Evolutionary conservation across 2,329 filamentous ascomycete species (phyloP).

Genomic region (Fusarium albosuccineum): DNA sequence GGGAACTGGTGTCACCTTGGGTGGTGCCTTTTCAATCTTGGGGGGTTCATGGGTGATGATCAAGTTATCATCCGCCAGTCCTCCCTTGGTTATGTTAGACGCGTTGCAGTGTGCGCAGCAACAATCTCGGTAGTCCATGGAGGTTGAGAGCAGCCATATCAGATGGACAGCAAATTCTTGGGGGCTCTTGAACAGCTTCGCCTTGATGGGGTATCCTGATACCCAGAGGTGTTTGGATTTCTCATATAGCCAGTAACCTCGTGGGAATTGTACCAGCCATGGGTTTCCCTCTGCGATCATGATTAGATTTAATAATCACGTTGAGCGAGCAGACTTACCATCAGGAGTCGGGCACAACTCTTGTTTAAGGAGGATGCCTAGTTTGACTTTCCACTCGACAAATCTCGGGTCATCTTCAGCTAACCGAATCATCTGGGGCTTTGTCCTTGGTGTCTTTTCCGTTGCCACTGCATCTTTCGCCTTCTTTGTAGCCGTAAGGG

Average conservation of each 20-base stretch:
- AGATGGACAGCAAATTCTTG: slow-evolving; percentile 67
- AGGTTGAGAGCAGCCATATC: slow-evolving; percentile 64
- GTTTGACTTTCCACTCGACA: slow-evolving; percentile 60
- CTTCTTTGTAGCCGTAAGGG: slow-evolving; percentile 51
- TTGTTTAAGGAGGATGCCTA: slow-evolving; percentile 61
- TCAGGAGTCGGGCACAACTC: slow-evolving; percentile 58
- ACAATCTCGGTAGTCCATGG: slow-evolving; percentile 62
- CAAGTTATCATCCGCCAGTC: slow-evolving; percentile 46
- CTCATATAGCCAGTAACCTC: slow-evolving; percentile 62
- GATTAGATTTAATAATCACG: slow-evolving; percentile 26
- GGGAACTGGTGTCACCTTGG: slow-evolving; percentile 55
- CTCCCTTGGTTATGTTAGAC: slow-evolving; percentile 44
- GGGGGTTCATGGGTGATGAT: slow-evolving; percentile 38
- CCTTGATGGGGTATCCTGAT: slow-evolving; percentile 62
- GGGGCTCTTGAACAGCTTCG: slow-evolving; percentile 64
- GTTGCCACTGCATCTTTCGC: slow-evolving; percentile 49
- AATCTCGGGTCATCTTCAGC: slow-evolving; percentile 59
- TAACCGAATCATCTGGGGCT: slow-evolving; percentile 60
- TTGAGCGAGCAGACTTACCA: slow-evolving; percentile 45
- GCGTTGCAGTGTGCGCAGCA: slow-evolving; percentile 64
- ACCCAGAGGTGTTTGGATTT: slow-evolving; percentile 64
- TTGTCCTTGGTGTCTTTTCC: slow-evolving; percentile 55
- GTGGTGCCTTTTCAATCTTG: slow-evolving; percentile 44
- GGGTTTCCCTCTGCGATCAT: slow-evolving; percentile 55
- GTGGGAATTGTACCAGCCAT: slow-evolving; percentile 60